Base-by-base conservation (phyloP, 2,329 filamentous ascomycete species). In the Ophiocordyceps australis region DNA sequence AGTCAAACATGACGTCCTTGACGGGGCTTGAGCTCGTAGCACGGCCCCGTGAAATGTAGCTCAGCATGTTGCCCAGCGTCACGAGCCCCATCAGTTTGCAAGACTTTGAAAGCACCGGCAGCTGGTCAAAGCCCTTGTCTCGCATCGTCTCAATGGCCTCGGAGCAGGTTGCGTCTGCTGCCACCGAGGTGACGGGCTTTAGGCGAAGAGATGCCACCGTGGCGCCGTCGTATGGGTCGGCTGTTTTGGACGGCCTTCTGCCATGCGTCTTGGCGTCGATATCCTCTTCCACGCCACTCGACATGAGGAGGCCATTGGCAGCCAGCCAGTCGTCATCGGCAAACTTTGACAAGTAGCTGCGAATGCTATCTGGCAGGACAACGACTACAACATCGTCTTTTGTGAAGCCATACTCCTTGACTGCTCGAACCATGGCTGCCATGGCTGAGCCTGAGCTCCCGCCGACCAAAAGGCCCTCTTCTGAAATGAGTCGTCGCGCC, bases 311-410 rank as follows among this genome's bases (percentile, higher is more conserved):
- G 47, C 86, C 77, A 55, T 98, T 98, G 35, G 89, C 89, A 9
- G 83, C 85, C 29, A 98, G 74, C 91, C 89, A 98, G 59, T 95
- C 89, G 46, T 98, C 91, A 47, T 98, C 89, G 37, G 83, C 83
- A 47, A 98, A 98, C 67, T 98, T 98, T 57, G 78, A 86, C 15
- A 98, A 71, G 51, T 98, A 98, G 54, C 82, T 94, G 43, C 89
- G 70, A 46, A 98, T 95, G 56, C 83, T 93, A 51, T 98, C 89
- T 2, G 89, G 91, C 12, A 94, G 62, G 27, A 98, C 59, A 16
- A 94, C 83, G 16, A 98, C 89, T 0, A 95, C 71, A 2, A 83
- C 71, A 43, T 98, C 85, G 30, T 78, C 78, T 47, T 85, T 78
- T 34, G 69, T 67, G 35, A 93, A 65, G n/a, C 65, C 60, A 28